phyloP scores from a whole-genome alignment of 352 stramenopile genomes.

The Pythium pyrilobum region DNA sequence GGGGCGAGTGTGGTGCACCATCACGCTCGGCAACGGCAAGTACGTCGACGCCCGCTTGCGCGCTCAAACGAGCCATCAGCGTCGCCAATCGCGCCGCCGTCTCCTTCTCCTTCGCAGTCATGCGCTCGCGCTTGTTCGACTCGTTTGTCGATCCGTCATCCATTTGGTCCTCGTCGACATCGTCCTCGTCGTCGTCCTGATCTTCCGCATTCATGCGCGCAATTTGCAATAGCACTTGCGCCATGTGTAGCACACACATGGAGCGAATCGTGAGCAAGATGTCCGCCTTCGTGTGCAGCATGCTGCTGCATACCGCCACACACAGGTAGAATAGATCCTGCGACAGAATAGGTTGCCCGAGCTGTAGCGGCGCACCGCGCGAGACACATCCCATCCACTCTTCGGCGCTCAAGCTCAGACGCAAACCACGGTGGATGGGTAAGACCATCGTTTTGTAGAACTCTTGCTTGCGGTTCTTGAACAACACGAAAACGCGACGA shows the following conservation, averaged over 20 bases:
- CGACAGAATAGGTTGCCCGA: conserved; percentile 55
- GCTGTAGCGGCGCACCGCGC: conserved; percentile 40
- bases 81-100: conserved; percentile 5
- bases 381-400: conserved; percentile 47
- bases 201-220: conserved; percentile 49
- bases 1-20: conserved; percentile 20
- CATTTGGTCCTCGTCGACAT: conserved; percentile 15
- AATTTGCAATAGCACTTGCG: conserved; percentile 68
- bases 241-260: conserved; percentile 75
- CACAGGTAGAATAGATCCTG: conserved; percentile 76
- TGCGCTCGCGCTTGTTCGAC: conserved; percentile 27
- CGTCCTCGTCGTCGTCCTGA: conserved; percentile 38
- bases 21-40: conserved; percentile 20
- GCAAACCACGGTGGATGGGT: conserved; percentile 45
- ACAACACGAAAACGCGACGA: conserved; percentile 47
- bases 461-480: conserved; percentile 37
- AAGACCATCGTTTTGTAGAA: conserved; percentile 50
- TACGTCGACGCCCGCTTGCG: conserved; percentile 33
- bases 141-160: conserved; percentile 13
- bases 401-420: conserved; percentile 31
- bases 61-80: conserved; percentile 47
- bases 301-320: conserved; percentile 71
- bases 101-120: conserved; percentile 27
- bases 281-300: conserved; percentile 70
- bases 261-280: conserved; percentile 76